phyloP scores from a whole-genome alignment of 2,329 filamentous ascomycete genomes.

The Cryphonectria radicalis region DNA sequence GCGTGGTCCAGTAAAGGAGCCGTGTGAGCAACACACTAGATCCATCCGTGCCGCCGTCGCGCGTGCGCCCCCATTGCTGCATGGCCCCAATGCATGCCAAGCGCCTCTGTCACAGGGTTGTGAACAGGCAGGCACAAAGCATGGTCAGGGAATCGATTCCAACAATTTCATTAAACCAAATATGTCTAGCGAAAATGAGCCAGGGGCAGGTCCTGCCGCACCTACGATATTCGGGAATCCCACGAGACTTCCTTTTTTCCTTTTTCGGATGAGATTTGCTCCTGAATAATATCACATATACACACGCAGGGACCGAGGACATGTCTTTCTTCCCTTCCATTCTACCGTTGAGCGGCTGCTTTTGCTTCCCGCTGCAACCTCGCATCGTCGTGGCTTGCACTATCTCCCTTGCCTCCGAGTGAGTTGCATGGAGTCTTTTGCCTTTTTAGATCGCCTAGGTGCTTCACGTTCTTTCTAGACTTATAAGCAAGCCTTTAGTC shows the following conservation, averaged over 20 bases:
- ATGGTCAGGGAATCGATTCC: not conserved
- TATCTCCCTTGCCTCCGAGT: not conserved
- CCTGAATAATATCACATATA: not conserved
- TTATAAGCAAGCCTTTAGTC: not conserved
- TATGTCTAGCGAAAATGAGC: not conserved
- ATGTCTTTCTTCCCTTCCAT: not conserved
- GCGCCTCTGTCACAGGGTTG: not conserved
- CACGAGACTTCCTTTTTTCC: not conserved
- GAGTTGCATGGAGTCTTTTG: not conserved
- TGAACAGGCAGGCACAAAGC: not conserved
- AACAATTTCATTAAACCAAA: not conserved
- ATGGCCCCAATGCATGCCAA: not conserved
- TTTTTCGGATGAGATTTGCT: not conserved
- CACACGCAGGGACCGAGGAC: not conserved
- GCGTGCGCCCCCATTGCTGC: not conserved
- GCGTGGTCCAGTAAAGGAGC: not conserved
- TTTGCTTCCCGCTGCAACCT: not conserved
- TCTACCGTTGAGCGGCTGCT: not conserved
- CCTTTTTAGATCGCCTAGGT: not conserved
- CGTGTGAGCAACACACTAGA: not conserved
- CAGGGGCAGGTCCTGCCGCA: not conserved
- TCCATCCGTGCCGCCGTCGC: not conserved
- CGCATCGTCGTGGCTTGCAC: not conserved
- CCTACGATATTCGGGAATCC: not conserved
- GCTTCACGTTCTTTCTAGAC: not conserved